A percentile compares a stretch with the other conserved stretches of the same genome.
Conservation (phyloP, 768 basidiomycete species). For the Saitozyma sp. region DNA sequence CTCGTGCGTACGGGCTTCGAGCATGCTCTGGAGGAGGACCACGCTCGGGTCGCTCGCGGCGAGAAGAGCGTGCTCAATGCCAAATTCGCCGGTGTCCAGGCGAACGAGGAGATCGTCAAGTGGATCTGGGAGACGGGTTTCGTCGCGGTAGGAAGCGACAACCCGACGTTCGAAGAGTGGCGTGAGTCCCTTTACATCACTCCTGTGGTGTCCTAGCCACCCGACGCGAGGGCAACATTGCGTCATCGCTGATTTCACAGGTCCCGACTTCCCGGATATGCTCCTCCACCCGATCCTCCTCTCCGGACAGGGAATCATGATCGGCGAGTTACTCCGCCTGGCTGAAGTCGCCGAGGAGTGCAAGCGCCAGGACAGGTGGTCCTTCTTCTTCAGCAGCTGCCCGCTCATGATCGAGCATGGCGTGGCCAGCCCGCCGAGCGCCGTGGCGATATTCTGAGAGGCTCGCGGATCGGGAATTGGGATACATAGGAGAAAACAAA, state of each 20-base stretch:
- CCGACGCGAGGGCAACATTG: neutral
- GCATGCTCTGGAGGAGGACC: slow-evolving; percentile 2
- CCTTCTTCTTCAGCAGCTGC: slow-evolving; percentile 13
- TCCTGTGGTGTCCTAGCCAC: neutral
- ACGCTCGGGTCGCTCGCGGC: neutral
- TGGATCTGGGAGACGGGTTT: slow-evolving; percentile 19
- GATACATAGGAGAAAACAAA: no score
- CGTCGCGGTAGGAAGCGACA: slow-evolving; percentile 15
- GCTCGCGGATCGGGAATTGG: no score
- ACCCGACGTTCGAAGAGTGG: slow-evolving; percentile 14
- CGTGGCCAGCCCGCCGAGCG: slow-evolving; percentile 17
- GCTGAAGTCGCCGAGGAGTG: slow-evolving; percentile 9
- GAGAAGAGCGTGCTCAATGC: neutral
- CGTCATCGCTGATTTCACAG: neutral
- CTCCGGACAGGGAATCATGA: slow-evolving; percentile 15
- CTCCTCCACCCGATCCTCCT: slow-evolving; percentile 13
- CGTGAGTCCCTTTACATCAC: slow-evolving; percentile 2
- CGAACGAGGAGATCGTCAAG: slow-evolving; percentile 4
- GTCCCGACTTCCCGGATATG: neutral
- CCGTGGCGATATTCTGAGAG: slow-evolving; percentile 12
- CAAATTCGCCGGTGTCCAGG: slow-evolving; percentile 8
- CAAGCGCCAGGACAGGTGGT: slow-evolving; percentile 12
- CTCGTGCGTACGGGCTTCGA: slow-evolving; percentile 17
- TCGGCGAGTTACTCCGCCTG: slow-evolving; percentile 12
- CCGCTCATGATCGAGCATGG: slow-evolving; percentile 15